Percentiles rank a stretch among this genome's conserved stretches.
Evolutionary conservation across 371 early-diverging fungal species (phyloP).

Genomic region (Mortierella sp.): DNA sequence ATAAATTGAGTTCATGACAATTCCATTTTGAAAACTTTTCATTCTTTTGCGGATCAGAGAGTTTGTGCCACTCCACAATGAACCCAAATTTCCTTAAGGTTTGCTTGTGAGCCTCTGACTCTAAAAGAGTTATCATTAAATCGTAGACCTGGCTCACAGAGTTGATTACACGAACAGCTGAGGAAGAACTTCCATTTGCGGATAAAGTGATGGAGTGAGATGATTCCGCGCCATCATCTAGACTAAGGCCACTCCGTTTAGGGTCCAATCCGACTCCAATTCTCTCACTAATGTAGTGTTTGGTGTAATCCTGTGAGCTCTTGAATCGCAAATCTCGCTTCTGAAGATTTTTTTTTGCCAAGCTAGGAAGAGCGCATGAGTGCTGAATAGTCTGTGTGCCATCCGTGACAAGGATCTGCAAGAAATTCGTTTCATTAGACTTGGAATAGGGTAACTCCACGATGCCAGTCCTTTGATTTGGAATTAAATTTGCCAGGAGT

Average conservation of each 20-base stretch:
- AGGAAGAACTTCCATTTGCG: conserved; percentile 35
- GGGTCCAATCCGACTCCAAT: conserved; percentile 37
- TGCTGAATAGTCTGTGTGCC: conserved; percentile 21
- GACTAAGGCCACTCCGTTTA: not conserved
- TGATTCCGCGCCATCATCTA: not conserved
- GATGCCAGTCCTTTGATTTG: conserved; percentile 25
- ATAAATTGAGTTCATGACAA: conserved; percentile 70
- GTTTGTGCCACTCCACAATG: conserved; percentile 38
- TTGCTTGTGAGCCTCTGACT: conserved; percentile 10
- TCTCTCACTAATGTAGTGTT: conserved; percentile 47
- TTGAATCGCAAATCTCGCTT: conserved; percentile 55
- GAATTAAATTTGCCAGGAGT: conserved; percentile 25
- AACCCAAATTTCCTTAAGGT: conserved; percentile 43
- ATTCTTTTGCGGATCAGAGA: conserved; percentile 50
- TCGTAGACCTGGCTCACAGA: conserved; percentile 45
- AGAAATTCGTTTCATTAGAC: conserved; percentile 22
- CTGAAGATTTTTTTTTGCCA: conserved; percentile 30
- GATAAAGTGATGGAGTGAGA: conserved; percentile 24
- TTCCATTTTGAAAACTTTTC: conserved; percentile 59
- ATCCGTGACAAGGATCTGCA: conserved; percentile 46
- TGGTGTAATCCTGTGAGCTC: conserved; percentile 21
- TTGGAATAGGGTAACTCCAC: conserved; percentile 22
- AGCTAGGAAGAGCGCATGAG: conserved; percentile 9
- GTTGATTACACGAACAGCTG: conserved; percentile 42
- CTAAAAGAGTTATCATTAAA: conserved; percentile 39